Percentiles rank a stretch among this genome's conserved stretches.
Evolutionary conservation across 139 green algal genomes (phyloP).

Genomic region (Tetraselmis chui): DNA sequence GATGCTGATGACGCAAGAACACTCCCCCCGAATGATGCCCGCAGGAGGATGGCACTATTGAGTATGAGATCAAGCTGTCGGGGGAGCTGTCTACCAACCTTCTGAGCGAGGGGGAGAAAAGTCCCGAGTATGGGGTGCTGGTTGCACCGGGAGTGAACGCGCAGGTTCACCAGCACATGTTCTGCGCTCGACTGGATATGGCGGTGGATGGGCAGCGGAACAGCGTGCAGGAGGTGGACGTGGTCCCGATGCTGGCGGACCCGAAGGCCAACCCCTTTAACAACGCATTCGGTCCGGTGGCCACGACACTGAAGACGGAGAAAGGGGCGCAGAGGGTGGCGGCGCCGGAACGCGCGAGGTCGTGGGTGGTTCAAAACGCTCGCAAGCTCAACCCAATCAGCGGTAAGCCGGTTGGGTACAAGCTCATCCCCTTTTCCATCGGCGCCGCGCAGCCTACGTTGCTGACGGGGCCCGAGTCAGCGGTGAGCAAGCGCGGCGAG

Average conservation of each 20-base stretch:
- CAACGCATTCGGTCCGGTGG: conserved; percentile 41
- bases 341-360: conserved; percentile 31
- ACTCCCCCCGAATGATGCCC: too few species aligned
- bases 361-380: conserved; percentile 61
- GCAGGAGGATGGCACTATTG: conserved; percentile 37
- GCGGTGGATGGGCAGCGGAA: conserved; percentile 41
- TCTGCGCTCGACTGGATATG: conserved; percentile 61
- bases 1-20: too few species aligned
- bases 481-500: conserved; percentile 34
- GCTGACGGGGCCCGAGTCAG: conserved; percentile 32
- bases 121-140: conserved; percentile 41
- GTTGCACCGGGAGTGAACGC: conserved; percentile 61
- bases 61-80: conserved; percentile 57
- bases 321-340: conserved; percentile 29
- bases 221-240: conserved; percentile 38
- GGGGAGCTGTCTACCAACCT: conserved; percentile 62
- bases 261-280: conserved; percentile 39
- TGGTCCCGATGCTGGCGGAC: conserved; percentile 40
- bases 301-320: conserved; percentile 43
- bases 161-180: conserved; percentile 70
- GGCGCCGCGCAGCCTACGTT: conserved; percentile 27
- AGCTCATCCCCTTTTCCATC: conserved; percentile 52
- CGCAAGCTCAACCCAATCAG: conserved; percentile 41
- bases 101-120: conserved; percentile 32
- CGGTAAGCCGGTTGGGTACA: conserved; percentile 47